These are phyloP conservation scores for Claviceps fusiformis DNA, from an alignment of 2,329 filamentous ascomycete species.

Conservation along the genomic window DNA sequence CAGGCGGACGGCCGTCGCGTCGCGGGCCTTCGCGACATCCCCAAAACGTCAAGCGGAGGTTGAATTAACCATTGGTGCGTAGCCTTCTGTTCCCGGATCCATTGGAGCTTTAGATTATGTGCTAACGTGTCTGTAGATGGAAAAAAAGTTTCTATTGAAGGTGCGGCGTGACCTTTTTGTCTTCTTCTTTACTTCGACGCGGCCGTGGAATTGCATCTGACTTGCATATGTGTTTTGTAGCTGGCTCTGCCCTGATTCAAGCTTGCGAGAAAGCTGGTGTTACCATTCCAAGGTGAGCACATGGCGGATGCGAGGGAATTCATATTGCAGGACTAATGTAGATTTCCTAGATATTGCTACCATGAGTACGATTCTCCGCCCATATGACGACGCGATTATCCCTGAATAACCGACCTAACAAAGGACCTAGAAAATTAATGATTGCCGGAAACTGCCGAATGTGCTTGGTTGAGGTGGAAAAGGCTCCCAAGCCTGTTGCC, in stretches of 20 bases:
- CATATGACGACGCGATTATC: constrained; percentile 13
- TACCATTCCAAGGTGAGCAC: constrained; percentile 63
- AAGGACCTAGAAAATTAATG: constrained; percentile 66
- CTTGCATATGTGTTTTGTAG: constrained; percentile 33
- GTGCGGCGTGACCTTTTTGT: constrained; percentile 33
- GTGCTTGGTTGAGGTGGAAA: constrained; percentile 97
- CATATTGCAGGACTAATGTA: background rate
- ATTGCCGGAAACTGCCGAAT: constrained; percentile 99
- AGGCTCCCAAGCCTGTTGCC: constrained; percentile 89
- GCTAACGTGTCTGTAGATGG: constrained; percentile 53
- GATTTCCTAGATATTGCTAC: constrained; percentile 72
- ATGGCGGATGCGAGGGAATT: background rate
- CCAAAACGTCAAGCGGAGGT: constrained; percentile 74
- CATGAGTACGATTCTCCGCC: constrained; percentile 59
- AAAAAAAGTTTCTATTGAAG: constrained; percentile 96
- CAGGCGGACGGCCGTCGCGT: constrained; percentile 44
- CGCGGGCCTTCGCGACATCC: constrained; percentile 73
- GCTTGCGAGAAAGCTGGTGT: constrained; percentile 95
- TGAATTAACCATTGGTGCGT: constrained; percentile 81
- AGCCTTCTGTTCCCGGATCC: constrained; percentile 13
- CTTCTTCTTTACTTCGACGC: constrained; percentile 1
- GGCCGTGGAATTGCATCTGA: constrained; percentile 19
- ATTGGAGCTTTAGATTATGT: constrained; percentile 14
- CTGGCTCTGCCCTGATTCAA: constrained; percentile 93
- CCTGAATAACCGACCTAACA: constrained; percentile 26